These are phyloP conservation scores for Brassica carinata DNA, from an alignment of 345 rosid genomes.

Conservation along the genomic window DNA sequence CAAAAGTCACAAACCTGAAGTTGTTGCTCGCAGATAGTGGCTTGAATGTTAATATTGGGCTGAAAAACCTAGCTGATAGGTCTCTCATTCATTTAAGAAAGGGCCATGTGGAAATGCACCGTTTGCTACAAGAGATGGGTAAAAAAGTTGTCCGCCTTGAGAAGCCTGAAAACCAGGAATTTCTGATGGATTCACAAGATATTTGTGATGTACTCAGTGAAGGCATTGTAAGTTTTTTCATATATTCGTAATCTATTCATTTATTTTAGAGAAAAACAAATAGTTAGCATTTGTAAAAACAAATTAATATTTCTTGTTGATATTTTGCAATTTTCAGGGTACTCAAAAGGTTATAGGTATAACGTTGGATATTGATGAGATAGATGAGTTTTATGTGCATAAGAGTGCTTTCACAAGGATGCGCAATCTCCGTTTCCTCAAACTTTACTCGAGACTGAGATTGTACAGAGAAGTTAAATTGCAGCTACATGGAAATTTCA, in stretches of 20 bases:
- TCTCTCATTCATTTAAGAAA: background rate
- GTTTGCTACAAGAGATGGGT: background rate
- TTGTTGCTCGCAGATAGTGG: background rate
- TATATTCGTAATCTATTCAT: background rate
- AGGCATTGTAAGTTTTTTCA: background rate
- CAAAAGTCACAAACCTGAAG: background rate
- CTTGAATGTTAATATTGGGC: background rate
- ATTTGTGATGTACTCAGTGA: background rate
- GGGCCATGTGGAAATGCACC: background rate
- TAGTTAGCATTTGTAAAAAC: background rate
- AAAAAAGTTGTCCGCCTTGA: background rate
- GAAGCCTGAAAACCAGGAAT: background rate
- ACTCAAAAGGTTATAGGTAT: background rate
- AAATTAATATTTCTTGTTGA: background rate
- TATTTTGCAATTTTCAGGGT: background rate
- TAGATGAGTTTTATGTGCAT: background rate
- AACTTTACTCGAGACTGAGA: background rate
- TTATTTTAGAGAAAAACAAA: background rate
- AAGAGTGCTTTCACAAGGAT: background rate
- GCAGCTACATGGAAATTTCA: background rate
- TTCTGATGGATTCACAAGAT: background rate
- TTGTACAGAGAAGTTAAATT: background rate
- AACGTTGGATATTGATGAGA: background rate
- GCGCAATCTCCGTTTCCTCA: background rate
- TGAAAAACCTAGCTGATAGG: background rate